Base-by-base conservation (phyloP, 306 rosid species). In the Prosopis cineraria region DNA sequence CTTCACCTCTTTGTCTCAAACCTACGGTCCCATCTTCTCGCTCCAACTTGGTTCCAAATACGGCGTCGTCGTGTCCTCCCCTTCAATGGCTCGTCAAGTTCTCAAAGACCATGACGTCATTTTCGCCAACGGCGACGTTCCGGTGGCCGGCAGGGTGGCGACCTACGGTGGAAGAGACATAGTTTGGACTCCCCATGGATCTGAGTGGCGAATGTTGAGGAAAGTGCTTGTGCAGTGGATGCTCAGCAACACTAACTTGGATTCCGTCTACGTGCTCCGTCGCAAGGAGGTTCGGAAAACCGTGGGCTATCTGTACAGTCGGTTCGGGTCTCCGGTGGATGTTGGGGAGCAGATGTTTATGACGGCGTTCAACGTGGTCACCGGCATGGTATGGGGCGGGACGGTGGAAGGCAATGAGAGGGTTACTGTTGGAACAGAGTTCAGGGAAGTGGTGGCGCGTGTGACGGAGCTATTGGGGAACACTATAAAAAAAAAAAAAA, bases 1-100 rank as follows among this genome's bases (percentile, higher is more conserved):
- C 84, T 82, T 93, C 70, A 60, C 87, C 0, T 10, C 43, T 10
- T 47, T 91, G 74, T 89, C 93, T 52, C 77, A 50, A 3, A 25
- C 65, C 63, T 63, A 90, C 55, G 94, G 96, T 5, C 98, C 94
- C 3, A 83, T 91, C 7, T 33, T 79, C 27, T 91, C 78, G 80
- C 97, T 93, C 72, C 75, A 11, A 10, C 93, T 93, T 29, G 96
- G 97, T 1, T 43, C 58, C 59, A 90, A 82, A 70, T 69, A 85
- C 9, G 84, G 83, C 17, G 63, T 94, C 40, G 82, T 90, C 2
- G 1, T 94, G 17, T 78, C 78, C 48, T 87, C 96, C 9, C 87
- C 96, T 1, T 50, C 85, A 75, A 11, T 72, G 0, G 97, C 89
- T 6, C 89, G 85, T 12, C 34, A 86, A 37, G 84, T 91, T 1